Conservation (phyloP, 2,329 filamentous ascomycete species). For the Fusarium chlamydosporum region DNA sequence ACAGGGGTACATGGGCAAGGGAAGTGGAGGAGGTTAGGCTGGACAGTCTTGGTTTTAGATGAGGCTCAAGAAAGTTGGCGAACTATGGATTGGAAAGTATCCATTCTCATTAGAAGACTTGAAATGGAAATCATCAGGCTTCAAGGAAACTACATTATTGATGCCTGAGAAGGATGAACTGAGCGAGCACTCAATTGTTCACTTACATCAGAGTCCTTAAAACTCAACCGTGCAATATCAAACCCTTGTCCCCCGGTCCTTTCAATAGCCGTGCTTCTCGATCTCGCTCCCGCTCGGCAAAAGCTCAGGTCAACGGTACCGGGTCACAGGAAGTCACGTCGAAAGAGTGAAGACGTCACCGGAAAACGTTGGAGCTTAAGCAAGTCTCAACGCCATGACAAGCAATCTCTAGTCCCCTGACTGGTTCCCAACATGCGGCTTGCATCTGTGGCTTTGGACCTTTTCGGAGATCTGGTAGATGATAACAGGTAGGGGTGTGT, state of each 20-base stretch:
- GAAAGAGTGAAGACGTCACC: conserved; percentile 28
- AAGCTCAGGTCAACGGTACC: conserved; percentile 13
- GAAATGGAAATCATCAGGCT: background rate
- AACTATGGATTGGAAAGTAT: background rate
- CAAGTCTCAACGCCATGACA: conserved; percentile 34
- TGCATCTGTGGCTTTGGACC: conserved; percentile 39
- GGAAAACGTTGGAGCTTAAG: conserved; percentile 31
- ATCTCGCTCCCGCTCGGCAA: conserved; percentile 37
- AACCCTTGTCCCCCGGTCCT: conserved; percentile 3
- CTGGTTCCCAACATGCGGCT: conserved; percentile 47
- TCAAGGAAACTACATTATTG: background rate
- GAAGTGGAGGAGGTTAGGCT: conserved; percentile 10
- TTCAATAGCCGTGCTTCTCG: conserved; percentile 5
- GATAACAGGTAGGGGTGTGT: conserved; percentile 21
- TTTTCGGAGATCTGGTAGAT: conserved; percentile 28
- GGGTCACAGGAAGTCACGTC: conserved; percentile 31
- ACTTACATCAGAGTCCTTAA: background rate
- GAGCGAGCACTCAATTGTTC: background rate
- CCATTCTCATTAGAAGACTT: conserved; percentile 1
- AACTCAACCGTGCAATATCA: background rate
- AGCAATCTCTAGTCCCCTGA: conserved; percentile 30
- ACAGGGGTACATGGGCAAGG: background rate
- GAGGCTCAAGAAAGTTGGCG: background rate
- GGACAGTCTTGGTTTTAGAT: conserved; percentile 1
- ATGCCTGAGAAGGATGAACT: background rate